Base-by-base conservation (phyloP, 2,329 filamentous ascomycete species). In the Trichoderma koningiopsis region DNA sequence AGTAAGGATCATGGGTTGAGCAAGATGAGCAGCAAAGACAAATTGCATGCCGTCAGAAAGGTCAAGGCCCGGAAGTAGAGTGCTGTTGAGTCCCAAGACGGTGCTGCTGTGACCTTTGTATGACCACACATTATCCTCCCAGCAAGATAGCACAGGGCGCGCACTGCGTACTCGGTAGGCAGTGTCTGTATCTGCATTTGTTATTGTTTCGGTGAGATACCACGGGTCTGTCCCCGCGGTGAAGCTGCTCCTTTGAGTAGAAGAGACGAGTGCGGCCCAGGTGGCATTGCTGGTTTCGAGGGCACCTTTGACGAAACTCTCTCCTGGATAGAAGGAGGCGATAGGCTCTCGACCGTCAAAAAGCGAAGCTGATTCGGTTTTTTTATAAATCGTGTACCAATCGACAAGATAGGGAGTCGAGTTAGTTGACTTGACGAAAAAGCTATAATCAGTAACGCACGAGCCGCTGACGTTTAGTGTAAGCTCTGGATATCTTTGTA, bases 71-170 rank as follows among this genome's bases (percentile, higher is more conserved):
- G 61, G 61, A 43, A 64, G 47, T 5, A 27, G 7, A 13, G 19
- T 49, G 31, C 13, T 55, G 19, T 55, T 56, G 35, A 63, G 60
- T 8, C 2, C 43, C 5, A 6, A n/a, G n/a, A 40, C n/a, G 8
- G 62, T 65, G 52, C 62, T 65, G 27, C 33, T 29, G 10, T 22
- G 35, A 19, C 62, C 62, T 19, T 56, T 65, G 14, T 65, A 65
- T 22, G 52, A 65, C 62, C 62, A 65, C 5, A 56, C 47, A 5
- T 37, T 33, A 14, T 57, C 62, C 27, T 65, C 52, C 62, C 35
- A 57, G 10, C 62, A 65, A 4, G 62, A 65, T 1, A 65, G 33
- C 5, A 40, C 35, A 8, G 62, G 62, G 1, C 52, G 33, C 22
- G 33, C 11, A 35, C 37, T 11, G 19, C 6, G 22, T 10, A 43